Evolutionary conservation across 192 early-diverging fungal genomes (phyloP), one percentile per base, ranked within the genome.

Genomic region (Rhizophagus sp.): DNA sequence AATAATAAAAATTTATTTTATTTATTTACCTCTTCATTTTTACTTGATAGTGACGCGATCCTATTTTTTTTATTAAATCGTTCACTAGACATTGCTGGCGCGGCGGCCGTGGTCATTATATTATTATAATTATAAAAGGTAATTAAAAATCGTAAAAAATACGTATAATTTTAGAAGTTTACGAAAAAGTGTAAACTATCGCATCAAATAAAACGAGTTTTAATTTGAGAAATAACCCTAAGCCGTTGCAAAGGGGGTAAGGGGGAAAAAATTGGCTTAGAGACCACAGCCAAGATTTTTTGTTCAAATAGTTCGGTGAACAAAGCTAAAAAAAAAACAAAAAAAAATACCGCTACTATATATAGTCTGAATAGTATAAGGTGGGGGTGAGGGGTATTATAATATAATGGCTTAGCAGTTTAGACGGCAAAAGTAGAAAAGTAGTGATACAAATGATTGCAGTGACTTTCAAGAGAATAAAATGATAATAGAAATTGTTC

Each of bases 71-170:
- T 71, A 17, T 62, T 62, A 71, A 79, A 62, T 12, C n/a, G 47
- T 79, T 79, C 78, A 47, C 19, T 79, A n/a, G 77, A 57, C 25
- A 47, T 64, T 69, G 62, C 76, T 36, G 77, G 77, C 15, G 66
- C 77, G 11, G 77, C 34, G 22, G 77, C 62, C 39, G 77, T 68
- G 19, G 77, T 79, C 77, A 79, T 79, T 79, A 69, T 79, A 25
- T 52, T 30, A 41, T 57, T 73, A 17, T 12, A 30, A 27, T 47
- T 47, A 57, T 57, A 74, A 33, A 27, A 57, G 25, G 19, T 17
- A 22, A n/a, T 57, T 41, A 41, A 24, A 47, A 73, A 52, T 7
- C 12, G 25, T 27, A 24, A n/a, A 10, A 33, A 33, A 9, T 74
- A 19, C 73, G 44, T 61, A 34, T 19, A 74, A 52, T 24, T 57